Evolutionary conservation across 495 filamentous ascomycete genomes (phyloP), one percentile per base, ranked within the genome.

Genomic region (Penicillium diatomitis): DNA sequence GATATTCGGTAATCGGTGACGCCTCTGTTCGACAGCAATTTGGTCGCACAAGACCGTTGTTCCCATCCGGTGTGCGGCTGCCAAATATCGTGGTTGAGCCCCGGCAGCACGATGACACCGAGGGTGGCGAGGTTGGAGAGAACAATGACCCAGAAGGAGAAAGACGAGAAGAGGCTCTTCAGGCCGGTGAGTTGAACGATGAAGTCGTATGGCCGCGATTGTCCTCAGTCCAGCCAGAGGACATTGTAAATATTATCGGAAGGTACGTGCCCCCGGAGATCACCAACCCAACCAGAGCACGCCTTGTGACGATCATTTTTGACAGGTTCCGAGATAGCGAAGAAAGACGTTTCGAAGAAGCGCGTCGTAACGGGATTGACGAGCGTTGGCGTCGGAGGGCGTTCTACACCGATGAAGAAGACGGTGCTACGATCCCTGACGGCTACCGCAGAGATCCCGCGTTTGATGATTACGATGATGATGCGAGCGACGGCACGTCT

Each of bases 361-460:
- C 63, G 33, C 67, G 73, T n/a, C 66, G 65, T 20, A 72, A 71
- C 42, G 80, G 77, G 42, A 72, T 86, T 11, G 73, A 84, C 51
- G 82, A 91, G 47, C 79, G 86, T 41, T 87, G 85, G 84, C 77
- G 77, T 52, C 73, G 81, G 44, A 71, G 87, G 44, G 79, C 80
- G 30, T 90, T 90, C 55, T 90, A 90, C 55, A 74, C 85, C 20
- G 87, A 90, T 38, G 85, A 88, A 58, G 86, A 88, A 67, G 86
- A 89, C 60, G 85, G 85, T 8, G 76, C 76, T 5, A 58, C 67
- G 7, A 72, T 78, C 3, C 85, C 86, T 5, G 72, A 75, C n/a
- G 82, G 78, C 29, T 85, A 80, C 64, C 68, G 79, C 34, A 77
- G 78, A n/a, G 76, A 83, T n/a, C 72, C 81, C 4, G 77, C 82